These are phyloP conservation scores for Amphirosellinia nigrospora DNA, from an alignment of 495 filamentous ascomycete genomes.

Conservation along the genomic window DNA sequence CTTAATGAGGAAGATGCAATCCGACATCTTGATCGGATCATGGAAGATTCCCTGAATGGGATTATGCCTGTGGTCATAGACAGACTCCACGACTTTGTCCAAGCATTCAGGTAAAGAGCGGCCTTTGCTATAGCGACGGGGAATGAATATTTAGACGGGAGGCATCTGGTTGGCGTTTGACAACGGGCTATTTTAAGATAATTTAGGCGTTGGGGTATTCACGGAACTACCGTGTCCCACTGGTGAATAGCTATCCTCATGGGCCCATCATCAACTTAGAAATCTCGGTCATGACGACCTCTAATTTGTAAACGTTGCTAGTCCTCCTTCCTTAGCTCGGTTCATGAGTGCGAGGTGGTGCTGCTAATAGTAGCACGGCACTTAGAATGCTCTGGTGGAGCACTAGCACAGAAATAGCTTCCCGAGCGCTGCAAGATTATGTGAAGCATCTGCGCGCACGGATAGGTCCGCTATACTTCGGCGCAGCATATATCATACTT, in stretches of 20 bases:
- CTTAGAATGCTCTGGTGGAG: background rate
- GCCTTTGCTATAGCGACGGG: background rate
- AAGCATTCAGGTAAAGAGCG: constrained; percentile 76
- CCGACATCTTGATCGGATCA: constrained; percentile 81
- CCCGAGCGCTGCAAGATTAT: background rate
- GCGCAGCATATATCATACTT: background rate
- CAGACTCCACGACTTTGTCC: constrained; percentile 89
- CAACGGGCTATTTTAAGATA: background rate
- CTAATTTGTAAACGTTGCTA: background rate
- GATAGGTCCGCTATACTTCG: background rate
- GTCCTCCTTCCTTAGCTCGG: background rate
- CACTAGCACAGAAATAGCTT: background rate
- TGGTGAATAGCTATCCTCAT: background rate
- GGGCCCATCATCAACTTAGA: background rate
- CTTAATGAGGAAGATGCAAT: constrained; percentile 94
- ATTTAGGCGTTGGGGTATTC: constrained; percentile 6
- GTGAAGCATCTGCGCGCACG: background rate
- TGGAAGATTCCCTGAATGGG: constrained; percentile 86
- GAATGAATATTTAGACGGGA: constrained; percentile 6
- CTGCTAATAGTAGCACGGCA: too few relatives aligned
- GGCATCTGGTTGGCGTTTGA: constrained; percentile 19
- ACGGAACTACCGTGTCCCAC: background rate
- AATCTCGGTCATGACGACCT: background rate
- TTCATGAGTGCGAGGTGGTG: background rate
- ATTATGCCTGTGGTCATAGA: constrained; percentile 94